Evolutionary conservation across 768 basidiomycete genomes (phyloP).

Genomic region (Amanita polypyramis): DNA sequence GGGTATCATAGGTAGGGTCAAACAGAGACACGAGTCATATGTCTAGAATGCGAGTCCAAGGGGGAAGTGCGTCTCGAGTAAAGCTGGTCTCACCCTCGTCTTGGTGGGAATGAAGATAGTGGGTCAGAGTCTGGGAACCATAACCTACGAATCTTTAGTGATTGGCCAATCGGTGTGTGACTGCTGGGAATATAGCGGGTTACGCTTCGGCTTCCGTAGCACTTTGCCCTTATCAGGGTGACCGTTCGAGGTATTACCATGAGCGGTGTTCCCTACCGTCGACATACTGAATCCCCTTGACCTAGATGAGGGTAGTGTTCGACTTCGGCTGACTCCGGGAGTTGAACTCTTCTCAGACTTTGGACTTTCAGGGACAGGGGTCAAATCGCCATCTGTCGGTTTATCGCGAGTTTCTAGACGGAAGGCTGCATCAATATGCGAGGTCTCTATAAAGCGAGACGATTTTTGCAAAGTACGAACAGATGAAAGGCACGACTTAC

Average conservation of each 20-base stretch:
- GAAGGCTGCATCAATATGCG: slow-evolving; percentile 4
- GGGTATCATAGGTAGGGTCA: slow-evolving; percentile 4
- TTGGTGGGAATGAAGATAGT: not conserved
- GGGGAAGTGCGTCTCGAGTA: not conserved
- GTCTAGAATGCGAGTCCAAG: not conserved
- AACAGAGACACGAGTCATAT: not conserved
- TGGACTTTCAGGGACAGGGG: slow-evolving; percentile 7
- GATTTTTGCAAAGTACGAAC: not conserved
- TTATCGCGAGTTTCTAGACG: slow-evolving; percentile 5
- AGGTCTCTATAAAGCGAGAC: slow-evolving; percentile 4
- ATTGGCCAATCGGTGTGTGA: not conserved
- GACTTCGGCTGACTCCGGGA: slow-evolving; percentile 5
- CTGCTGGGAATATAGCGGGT: not conserved
- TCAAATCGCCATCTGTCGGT: not conserved
- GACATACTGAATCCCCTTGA: slow-evolving; percentile 2
- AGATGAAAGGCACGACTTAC: not conserved
- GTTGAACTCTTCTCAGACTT: not conserved
- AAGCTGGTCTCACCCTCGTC: slow-evolving; percentile 1
- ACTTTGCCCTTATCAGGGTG: slow-evolving; percentile 3
- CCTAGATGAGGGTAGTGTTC: slow-evolving; percentile 4
- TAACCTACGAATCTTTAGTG: not conserved
- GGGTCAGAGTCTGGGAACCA: too few species aligned
- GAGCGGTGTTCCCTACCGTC: not conserved
- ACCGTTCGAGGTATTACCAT: not conserved
- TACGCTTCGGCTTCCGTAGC: slow-evolving; percentile 6